phyloP scores from a whole-genome alignment of 306 rosid species.

The Inga leiocalycina region DNA sequence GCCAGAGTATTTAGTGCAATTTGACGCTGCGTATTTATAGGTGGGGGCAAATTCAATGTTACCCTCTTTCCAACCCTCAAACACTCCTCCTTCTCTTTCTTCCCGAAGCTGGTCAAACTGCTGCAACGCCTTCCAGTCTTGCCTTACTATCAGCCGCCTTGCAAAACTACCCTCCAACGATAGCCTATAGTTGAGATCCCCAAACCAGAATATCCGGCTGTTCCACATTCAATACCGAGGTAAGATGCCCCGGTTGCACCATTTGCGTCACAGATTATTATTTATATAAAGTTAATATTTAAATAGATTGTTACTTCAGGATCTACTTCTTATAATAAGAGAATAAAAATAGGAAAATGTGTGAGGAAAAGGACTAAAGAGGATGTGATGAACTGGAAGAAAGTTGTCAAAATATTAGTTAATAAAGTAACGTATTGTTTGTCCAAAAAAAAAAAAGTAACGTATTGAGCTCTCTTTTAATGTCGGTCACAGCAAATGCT shows the following conservation, averaged over 20 bases:
- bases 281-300: neutral
- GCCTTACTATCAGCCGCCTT: constrained; percentile 66
- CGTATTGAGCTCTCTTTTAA: neutral
- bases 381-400: neutral
- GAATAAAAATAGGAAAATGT: neutral
- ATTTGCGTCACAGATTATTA: neutral
- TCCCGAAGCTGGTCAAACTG: constrained; percentile 82
- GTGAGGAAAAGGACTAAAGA: neutral
- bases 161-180: constrained; percentile 77
- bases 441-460: neutral
- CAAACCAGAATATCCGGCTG: constrained; percentile 97
- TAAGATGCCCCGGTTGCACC: neutral
- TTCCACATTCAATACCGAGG: constrained; percentile 35
- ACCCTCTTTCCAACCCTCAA: constrained; percentile 96
- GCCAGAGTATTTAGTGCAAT: constrained; percentile 72
- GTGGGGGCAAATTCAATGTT: constrained; percentile 87
- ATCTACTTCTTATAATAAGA: neutral
- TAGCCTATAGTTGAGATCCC: constrained; percentile 96
- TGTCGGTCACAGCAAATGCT: neutral
- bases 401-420: neutral
- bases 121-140: constrained; percentile 86
- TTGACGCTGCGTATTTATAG: constrained; percentile 72
- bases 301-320: neutral
- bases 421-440: neutral
- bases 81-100: constrained; percentile 79